Percentiles rank a stretch among this genome's conserved stretches.
phyloP scores from a whole-genome alignment of 2,329 filamentous ascomycete genomes.

The Talaromyces piceae region DNA sequence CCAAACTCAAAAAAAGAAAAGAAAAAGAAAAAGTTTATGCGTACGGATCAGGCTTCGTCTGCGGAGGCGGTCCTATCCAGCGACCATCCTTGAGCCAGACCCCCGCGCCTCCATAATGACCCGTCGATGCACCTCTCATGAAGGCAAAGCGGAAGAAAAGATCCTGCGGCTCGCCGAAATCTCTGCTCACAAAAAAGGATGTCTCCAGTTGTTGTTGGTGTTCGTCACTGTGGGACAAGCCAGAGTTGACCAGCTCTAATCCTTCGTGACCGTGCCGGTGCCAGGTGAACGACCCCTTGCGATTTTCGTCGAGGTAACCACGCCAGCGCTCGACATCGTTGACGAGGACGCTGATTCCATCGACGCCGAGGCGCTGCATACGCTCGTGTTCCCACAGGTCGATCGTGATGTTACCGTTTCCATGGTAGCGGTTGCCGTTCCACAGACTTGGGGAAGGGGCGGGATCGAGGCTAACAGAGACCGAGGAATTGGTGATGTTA shows the following conservation, averaged over 20 bases:
- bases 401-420: constrained; percentile 42
- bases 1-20: neutral
- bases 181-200: constrained; percentile 7
- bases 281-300: constrained; percentile 45
- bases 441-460: constrained; percentile 6
- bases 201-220: constrained; percentile 5
- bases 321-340: constrained; percentile 58
- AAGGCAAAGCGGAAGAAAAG: constrained; percentile 44
- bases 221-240: neutral
- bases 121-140: constrained; percentile 33
- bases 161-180: constrained; percentile 29
- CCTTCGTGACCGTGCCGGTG: constrained; percentile 35
- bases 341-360: constrained; percentile 54
- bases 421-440: constrained; percentile 21
- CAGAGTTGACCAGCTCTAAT: constrained; percentile 23
- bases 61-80: constrained; percentile 24
- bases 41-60: constrained; percentile 8
- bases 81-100: constrained; percentile 33
- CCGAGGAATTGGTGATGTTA: constrained; percentile 46
- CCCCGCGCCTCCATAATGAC: constrained; percentile 31
- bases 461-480: constrained; percentile 37
- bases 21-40: neutral
- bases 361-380: constrained; percentile 36
- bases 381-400: constrained; percentile 34
- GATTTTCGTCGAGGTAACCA: constrained; percentile 47